phyloP scores from a whole-genome alignment of 2,329 filamentous ascomycete genomes.

The Cryphonectria parasitica region DNA sequence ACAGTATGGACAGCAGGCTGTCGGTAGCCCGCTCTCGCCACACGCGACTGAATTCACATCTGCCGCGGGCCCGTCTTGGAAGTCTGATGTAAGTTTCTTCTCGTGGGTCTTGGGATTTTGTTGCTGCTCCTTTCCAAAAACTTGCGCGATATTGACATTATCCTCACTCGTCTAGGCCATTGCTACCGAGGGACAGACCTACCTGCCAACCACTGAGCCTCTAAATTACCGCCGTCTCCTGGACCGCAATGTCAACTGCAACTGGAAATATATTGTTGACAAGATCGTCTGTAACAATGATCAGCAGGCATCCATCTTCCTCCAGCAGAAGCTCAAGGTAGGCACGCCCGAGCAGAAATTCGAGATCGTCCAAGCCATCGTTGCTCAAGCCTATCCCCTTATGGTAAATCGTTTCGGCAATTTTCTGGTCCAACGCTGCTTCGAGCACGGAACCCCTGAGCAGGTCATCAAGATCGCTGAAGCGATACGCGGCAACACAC shows the following conservation, averaged over 20 bases:
- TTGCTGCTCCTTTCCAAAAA: conserved; percentile 18
- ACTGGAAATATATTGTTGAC: conserved; percentile 99
- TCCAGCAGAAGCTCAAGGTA: conserved; percentile 98
- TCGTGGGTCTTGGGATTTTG: neutral
- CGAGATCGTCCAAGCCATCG: conserved; percentile 95
- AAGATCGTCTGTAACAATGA: conserved; percentile 99
- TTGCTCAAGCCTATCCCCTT: conserved; percentile 88
- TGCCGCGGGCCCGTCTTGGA: conserved; percentile 53
- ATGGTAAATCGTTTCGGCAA: conserved; percentile 99
- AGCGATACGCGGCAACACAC: conserved; percentile 89
- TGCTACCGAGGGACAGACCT: conserved; percentile 69
- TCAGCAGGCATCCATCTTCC: conserved; percentile 97
- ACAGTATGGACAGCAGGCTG: conserved; percentile 58
- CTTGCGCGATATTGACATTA: conserved; percentile 31
- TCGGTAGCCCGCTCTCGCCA: conserved; percentile 70
- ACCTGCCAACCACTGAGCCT: conserved; percentile 84
- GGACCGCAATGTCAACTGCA: conserved; percentile 94
- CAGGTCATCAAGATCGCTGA: conserved; percentile 95
- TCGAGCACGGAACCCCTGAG: conserved; percentile 94
- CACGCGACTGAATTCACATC: conserved; percentile 76
- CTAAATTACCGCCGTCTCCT: conserved; percentile 95
- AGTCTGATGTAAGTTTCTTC: conserved; percentile 52
- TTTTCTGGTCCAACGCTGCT: conserved; percentile 97
- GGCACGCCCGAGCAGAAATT: conserved; percentile 94
- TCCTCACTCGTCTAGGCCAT: conserved; percentile 45